A percentile compares a stretch with the other conserved stretches of the same genome.
Evolutionary conservation across 2,329 filamentous ascomycete species (phyloP).

Genomic region (Sarocladium oryzae): DNA sequence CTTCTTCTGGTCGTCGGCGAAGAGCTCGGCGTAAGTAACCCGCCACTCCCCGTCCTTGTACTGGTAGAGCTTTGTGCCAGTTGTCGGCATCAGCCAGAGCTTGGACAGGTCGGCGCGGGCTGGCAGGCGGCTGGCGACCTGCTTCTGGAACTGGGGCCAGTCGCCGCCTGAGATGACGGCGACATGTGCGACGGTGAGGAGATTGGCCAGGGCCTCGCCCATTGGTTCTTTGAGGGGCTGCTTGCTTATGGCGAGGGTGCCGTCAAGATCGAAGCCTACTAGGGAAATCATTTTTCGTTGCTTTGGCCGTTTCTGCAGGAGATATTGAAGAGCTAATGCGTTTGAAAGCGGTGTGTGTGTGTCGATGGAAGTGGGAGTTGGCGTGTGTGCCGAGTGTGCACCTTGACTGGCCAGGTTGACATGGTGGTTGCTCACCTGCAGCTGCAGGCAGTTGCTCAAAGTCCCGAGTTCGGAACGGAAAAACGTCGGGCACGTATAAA

Average conservation of each 20-base stretch:
- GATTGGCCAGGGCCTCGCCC: conserved; percentile 11
- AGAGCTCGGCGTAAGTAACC: conserved; percentile 29
- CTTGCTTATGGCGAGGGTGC: conserved; percentile 10
- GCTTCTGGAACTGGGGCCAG: conserved; percentile 35
- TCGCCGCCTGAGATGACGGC: conserved; percentile 34
- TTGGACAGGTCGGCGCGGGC: conserved; percentile 26
- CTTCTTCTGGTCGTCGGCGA: conserved; percentile 18
- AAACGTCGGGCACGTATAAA: no score
- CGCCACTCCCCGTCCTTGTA: conserved; percentile 23
- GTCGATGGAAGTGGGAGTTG: no score
- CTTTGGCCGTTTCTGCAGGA: not conserved
- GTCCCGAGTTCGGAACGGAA: no score
- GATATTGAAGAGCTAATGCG: not conserved
- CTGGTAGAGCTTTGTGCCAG: conserved; percentile 24
- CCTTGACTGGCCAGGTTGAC: no score
- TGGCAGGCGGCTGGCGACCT: conserved; percentile 30
- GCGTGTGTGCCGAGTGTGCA: no score
- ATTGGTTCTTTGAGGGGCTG: conserved; percentile 7
- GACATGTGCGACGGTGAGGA: conserved; percentile 31
- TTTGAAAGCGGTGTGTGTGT: not conserved
- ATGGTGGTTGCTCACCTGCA: no score
- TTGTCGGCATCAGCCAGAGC: conserved; percentile 35
- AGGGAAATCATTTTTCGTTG: conserved; percentile 8
- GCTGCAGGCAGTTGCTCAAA: no score
- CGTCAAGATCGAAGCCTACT: conserved; percentile 10